Percentiles rank a stretch among this genome's conserved stretches.
Conservation (phyloP, 75 land plant genomes). For the Isoetes taiwanensis region DNA sequence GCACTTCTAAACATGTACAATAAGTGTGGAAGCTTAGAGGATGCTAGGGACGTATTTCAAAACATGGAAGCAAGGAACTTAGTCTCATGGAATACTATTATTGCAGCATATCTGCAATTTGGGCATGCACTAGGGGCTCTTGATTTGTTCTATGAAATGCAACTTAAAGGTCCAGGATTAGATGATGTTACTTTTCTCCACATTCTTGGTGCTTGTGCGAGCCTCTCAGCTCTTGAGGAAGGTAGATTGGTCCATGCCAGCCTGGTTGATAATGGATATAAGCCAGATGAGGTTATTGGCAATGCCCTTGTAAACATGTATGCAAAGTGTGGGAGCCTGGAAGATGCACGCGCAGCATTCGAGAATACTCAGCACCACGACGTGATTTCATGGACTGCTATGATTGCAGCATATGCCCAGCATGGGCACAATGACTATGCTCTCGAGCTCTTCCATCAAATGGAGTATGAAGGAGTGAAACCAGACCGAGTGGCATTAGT, state of each 20-base stretch:
- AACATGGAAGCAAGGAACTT: neutral
- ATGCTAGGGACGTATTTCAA: neutral
- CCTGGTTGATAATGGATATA: neutral
- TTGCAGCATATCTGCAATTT: neutral
- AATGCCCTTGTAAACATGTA: constrained; percentile 5
- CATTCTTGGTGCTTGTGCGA: constrained; percentile 2
- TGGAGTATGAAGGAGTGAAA: no score
- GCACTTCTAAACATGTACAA: constrained; percentile 1
- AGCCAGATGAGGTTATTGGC: neutral
- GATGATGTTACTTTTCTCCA: no score
- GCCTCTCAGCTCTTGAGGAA: neutral
- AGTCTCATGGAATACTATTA: neutral
- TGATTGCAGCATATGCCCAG: neutral
- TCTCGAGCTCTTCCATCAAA: constrained; percentile 1
- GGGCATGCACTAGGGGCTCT: neutral
- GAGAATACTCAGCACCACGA: neutral
- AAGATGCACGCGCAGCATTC: neutral
- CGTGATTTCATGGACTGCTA: neutral
- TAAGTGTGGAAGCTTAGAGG: neutral
- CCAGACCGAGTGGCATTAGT: no score
- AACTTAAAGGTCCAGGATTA: no score
- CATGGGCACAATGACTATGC: neutral
- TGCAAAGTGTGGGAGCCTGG: constrained; percentile 1
- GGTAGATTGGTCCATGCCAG: constrained; percentile 2
- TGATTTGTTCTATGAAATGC: neutral